phyloP scores from a whole-genome alignment of 441 rosid species.

The Croton laevigatus region DNA sequence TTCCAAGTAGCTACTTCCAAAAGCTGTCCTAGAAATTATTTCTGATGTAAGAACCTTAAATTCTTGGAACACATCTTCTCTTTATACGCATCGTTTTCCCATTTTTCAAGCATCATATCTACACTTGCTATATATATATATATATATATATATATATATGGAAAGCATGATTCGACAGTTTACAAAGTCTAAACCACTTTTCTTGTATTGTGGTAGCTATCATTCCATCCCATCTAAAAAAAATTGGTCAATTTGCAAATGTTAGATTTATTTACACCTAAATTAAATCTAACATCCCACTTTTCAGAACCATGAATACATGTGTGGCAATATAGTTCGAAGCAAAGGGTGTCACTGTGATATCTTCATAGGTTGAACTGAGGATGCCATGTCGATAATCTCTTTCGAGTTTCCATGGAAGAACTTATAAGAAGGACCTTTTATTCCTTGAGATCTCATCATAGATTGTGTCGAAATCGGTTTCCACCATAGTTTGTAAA shows the following conservation, averaged over 20 bases:
- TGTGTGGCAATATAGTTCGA: conserved; percentile 30
- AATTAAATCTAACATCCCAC: no score
- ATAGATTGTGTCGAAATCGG: conserved; percentile 26
- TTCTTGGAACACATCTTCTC: no score
- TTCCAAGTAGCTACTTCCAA: no score
- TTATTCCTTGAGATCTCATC: conserved; percentile 35
- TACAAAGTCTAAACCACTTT: conserved; percentile 14
- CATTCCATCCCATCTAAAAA: conserved; percentile 14
- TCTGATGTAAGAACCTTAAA: no score
- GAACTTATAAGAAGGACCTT: conserved; percentile 40
- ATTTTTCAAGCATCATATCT: no score
- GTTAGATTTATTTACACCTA: conserved; percentile 2
- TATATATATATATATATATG: conserved; percentile 13
- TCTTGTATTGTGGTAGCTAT: background rate
- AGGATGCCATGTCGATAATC: conserved; percentile 17
- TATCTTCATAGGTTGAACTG: conserved; percentile 22
- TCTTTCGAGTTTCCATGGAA: conserved; percentile 25
- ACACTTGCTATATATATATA: no score
- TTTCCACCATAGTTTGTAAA: conserved; percentile 29
- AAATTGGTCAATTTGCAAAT: background rate
- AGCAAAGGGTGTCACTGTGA: conserved; percentile 26
- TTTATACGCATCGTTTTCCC: no score
- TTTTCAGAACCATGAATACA: conserved; percentile 14
- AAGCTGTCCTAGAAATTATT: no score
- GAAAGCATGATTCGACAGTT: conserved; percentile 17